Evolutionary conservation across 257 asterid species (phyloP).

Genomic region (Anisodus tanguticus): DNA sequence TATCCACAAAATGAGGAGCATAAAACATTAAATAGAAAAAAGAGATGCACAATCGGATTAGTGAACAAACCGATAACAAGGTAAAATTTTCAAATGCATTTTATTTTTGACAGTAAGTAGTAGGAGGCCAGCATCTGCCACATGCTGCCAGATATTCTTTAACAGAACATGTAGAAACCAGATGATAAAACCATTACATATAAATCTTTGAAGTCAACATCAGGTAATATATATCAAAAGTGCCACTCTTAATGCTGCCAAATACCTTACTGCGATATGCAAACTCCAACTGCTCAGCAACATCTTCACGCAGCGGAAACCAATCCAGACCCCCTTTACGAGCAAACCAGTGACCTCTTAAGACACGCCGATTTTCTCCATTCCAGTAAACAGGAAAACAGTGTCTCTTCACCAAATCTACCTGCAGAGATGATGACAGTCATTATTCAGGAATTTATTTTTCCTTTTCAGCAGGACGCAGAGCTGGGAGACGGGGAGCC

Average conservation of each 20-base stretch:
- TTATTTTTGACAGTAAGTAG: constrained; percentile 11
- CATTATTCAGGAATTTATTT: constrained; percentile 20
- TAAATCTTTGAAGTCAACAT: background rate
- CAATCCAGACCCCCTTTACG: constrained; percentile 96
- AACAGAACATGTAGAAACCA: constrained; percentile 5
- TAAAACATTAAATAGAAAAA: background rate
- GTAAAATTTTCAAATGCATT: constrained; percentile 11
- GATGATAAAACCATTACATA: background rate
- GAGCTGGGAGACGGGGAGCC: background rate
- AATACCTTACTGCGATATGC: constrained; percentile 74
- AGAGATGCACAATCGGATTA: background rate
- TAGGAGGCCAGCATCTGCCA: constrained; percentile 5
- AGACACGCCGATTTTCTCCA: constrained; percentile 88
- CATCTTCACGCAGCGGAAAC: constrained; percentile 96
- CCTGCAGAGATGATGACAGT: constrained; percentile 49
- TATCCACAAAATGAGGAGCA: background rate
- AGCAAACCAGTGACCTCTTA: constrained; percentile 99
- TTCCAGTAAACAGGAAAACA: constrained; percentile 98
- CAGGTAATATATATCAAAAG: background rate
- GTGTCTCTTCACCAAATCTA: constrained; percentile 87
- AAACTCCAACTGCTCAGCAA: constrained; percentile 94
- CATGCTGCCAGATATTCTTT: background rate
- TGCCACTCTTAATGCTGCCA: background rate
- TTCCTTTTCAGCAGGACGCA: background rate
- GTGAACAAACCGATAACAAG: background rate